Base-by-base conservation (phyloP, 2,329 filamentous ascomycete species). In the Curvularia sp. region DNA sequence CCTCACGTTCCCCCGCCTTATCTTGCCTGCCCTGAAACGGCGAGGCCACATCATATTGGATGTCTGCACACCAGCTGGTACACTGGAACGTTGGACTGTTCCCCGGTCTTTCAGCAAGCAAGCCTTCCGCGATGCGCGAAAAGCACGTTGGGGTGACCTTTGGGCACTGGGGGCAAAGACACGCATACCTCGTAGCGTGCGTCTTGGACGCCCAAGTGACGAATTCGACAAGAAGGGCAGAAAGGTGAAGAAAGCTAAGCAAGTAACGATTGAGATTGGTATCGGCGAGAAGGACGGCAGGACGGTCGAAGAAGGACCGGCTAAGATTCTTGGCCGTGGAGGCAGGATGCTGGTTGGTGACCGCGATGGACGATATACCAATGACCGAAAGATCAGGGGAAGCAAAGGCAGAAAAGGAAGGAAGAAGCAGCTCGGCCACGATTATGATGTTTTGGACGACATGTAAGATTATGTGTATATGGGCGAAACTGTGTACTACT, bases 91-190 rank as follows among this genome's bases (percentile, higher is more conserved):
- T 55, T 99, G 95, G 95, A 95, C 90, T 0, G 89, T 99, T 0
- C 91, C 94, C 1, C 88, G 88, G 67, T 92, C 88, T 59, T 95
- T 89, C 78, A 89, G 89, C 75, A 88, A 86, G 68, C 87, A 90
- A 69, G 93, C 93, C 0, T 98, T 94, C 79, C 92, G 91, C 68
- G 95, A 98, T 74, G 95, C 95, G 35, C 88, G 95, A 61, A 99
- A 99, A 79, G 86, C 89, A 0, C 81, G 81, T 53, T 98, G 94
- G 95, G 95, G 95, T 39, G 95, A 98, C 75, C 82, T 98, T 9
- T 99, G 95, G 95, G 93, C 94, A 0, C 82, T 98, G 0, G 95
- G 95, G 0, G 94, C 93, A 22, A 98, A 98, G 83, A 96, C 92
- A 0, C 84, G 92, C 12, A 85, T 90, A 4, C 72, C 78, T 2